Conservation (phyloP, 352 stramenopile species). For the Phytophthora boehmeriae region DNA sequence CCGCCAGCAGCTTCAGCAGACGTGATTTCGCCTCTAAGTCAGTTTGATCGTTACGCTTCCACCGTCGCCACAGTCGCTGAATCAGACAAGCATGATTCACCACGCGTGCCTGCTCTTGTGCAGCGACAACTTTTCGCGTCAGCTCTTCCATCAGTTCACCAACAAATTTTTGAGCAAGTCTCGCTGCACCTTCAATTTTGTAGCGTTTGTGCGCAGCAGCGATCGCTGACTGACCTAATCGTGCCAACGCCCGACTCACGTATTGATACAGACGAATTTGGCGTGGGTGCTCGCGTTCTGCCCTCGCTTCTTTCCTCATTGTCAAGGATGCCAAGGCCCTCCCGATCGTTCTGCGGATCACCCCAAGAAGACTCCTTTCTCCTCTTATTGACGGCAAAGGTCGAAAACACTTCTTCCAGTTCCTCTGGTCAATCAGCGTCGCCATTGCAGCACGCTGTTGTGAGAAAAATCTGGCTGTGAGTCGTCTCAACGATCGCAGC, state of each 20-base stretch:
- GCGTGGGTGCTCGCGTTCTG: slow-evolving; percentile 19
- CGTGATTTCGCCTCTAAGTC: slow-evolving; percentile 27
- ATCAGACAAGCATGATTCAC: slow-evolving; percentile 16
- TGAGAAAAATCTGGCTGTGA: slow-evolving; percentile 10
- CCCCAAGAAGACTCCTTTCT: slow-evolving; percentile 16
- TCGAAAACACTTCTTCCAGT: slow-evolving; percentile 16
- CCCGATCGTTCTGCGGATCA: slow-evolving; percentile 20
- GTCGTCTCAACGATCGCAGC: slow-evolving; percentile 22
- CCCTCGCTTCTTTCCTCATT: slow-evolving; percentile 8
- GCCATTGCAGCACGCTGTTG: slow-evolving; percentile 4
- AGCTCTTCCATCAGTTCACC: slow-evolving; percentile 12
- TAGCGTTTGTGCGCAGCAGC: slow-evolving; percentile 14
- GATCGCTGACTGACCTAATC: slow-evolving; percentile 21
- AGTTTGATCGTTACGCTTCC: slow-evolving; percentile 14
- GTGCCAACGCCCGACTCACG: slow-evolving; percentile 25
- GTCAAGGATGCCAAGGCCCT: slow-evolving; percentile 12
- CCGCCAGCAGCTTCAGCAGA: slow-evolving; percentile 31
- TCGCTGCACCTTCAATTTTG: slow-evolving; percentile 12
- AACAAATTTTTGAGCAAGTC: slow-evolving; percentile 14
- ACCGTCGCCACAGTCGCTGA: slow-evolving; percentile 32
- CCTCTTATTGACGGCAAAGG: slow-evolving; percentile 18
- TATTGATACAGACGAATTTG: slow-evolving; percentile 18
- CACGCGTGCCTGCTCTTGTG: slow-evolving; percentile 12
- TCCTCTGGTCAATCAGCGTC: slow-evolving; percentile 11
- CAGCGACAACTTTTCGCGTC: slow-evolving; percentile 7